Percentiles rank a stretch among this genome's conserved stretches.
Evolutionary conservation across 2,329 filamentous ascomycete genomes (phyloP).

Genomic region (Diplocarpon mali): DNA sequence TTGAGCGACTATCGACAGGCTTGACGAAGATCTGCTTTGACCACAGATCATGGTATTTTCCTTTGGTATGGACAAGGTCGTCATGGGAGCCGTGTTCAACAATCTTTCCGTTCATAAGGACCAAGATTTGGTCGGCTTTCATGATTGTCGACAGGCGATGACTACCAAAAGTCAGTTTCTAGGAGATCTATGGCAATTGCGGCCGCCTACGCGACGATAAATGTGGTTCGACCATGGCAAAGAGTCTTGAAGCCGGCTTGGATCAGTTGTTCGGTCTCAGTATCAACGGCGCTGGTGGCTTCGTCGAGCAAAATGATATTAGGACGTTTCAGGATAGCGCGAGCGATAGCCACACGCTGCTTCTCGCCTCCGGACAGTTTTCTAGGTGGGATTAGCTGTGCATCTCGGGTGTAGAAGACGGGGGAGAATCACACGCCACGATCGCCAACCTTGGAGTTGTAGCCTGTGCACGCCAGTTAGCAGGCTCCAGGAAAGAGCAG

Average conservation of each 20-base stretch:
- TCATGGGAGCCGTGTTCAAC: slow-evolving; percentile 41
- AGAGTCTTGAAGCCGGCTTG: slow-evolving; percentile 48
- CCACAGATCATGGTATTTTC: slow-evolving; percentile 43
- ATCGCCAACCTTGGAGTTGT: slow-evolving; percentile 34
- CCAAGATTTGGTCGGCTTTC: slow-evolving; percentile 41
- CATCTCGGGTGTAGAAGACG: not conserved
- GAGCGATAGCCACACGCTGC: slow-evolving; percentile 78
- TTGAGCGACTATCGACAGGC: slow-evolving; percentile 14
- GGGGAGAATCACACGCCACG: slow-evolving; percentile 43
- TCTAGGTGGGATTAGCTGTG: slow-evolving; percentile 52
- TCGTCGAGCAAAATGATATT: slow-evolving; percentile 90
- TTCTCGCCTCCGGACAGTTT: slow-evolving; percentile 78
- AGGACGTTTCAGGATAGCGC: slow-evolving; percentile 84
- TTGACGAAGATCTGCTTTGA: slow-evolving; percentile 32
- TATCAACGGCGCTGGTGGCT: slow-evolving; percentile 87
- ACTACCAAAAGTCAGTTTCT: slow-evolving; percentile 16
- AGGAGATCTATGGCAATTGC: not conserved
- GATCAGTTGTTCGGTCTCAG: slow-evolving; percentile 86
- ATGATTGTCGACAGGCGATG: slow-evolving; percentile 44
- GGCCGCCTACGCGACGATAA: slow-evolving; percentile 26
- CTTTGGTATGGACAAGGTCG: slow-evolving; percentile 35
- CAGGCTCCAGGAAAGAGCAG: not conserved
- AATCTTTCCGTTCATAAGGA: slow-evolving; percentile 40
- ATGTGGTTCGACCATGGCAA: slow-evolving; percentile 38
- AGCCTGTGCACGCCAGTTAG: slow-evolving; percentile 26